Evolutionary conservation across 228 moss, liverwort and hornwort genomes (phyloP).

Genomic region (Sphagnum fallax): DNA sequence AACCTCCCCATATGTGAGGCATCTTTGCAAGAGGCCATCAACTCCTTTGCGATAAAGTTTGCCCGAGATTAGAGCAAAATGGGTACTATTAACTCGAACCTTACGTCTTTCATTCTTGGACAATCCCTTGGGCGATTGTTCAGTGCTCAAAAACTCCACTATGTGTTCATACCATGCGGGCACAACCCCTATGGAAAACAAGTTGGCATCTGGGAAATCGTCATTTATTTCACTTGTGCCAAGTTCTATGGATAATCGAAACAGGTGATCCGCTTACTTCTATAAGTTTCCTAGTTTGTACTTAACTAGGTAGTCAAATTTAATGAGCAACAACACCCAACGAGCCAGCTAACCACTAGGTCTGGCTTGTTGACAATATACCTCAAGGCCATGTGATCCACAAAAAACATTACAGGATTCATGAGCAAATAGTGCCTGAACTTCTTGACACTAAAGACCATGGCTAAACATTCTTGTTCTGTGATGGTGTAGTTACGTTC

Average conservation of each 20-base stretch:
- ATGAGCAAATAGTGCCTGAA: neutral
- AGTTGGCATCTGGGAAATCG: neutral
- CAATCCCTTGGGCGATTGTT: neutral
- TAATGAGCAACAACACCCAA: no score
- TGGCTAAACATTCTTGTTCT: conserved; percentile 3
- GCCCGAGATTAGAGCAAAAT: neutral
- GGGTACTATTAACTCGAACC: neutral
- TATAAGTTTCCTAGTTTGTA: no score
- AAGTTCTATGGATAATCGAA: neutral
- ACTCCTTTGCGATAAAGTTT: neutral
- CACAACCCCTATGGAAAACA: neutral
- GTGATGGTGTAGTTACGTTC: conserved; percentile 4
- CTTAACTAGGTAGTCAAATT: no score
- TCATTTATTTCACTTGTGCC: neutral
- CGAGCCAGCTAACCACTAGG: neutral
- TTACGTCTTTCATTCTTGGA: neutral
- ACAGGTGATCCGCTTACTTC: neutral
- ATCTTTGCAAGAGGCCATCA: neutral
- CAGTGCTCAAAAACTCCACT: neutral
- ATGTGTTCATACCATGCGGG: neutral
- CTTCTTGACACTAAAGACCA: conserved; percentile 6
- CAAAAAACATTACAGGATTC: neutral
- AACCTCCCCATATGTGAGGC: neutral
- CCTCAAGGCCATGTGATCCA: conserved; percentile 3
- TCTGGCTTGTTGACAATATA: neutral